Conservation (phyloP, 1,284 basidiomycete species). For the Clitocybe nebularis region DNA sequence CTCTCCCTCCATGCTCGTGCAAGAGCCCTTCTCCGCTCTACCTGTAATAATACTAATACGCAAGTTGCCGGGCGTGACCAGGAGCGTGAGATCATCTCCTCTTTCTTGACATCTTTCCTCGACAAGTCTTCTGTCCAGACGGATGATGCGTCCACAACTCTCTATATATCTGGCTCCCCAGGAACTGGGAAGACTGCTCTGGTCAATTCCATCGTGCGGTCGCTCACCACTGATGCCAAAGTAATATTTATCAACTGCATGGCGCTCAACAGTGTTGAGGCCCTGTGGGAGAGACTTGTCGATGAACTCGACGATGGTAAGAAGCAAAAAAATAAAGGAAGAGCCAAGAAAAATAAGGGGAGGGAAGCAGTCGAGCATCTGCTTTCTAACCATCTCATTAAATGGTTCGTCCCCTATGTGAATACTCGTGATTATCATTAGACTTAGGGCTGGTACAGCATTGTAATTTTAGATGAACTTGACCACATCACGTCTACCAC, state of each 20-base stretch:
- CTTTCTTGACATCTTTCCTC: constrained; percentile 56
- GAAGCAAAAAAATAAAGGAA: constrained; percentile 31
- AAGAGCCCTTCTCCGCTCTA: constrained; percentile 65
- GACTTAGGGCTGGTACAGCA: constrained; percentile 34
- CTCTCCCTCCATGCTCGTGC: constrained; percentile 61
- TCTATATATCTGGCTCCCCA: constrained; percentile 78
- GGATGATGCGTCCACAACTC: constrained; percentile 32
- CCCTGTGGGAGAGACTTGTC: constrained; percentile 65
- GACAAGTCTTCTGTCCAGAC: constrained; percentile 23
- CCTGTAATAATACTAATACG: constrained; percentile 46
- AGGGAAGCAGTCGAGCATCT: constrained; percentile 43
- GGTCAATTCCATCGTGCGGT: constrained; percentile 58
- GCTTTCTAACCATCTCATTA: constrained; percentile 35
- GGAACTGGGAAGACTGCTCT: constrained; percentile 82
- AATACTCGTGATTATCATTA: not conserved
- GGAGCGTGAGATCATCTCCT: constrained; percentile 52
- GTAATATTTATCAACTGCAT: constrained; percentile 73
- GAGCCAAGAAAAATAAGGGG: constrained; percentile 37
- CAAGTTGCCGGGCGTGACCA: constrained; percentile 60
- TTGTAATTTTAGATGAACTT: constrained; percentile 76
- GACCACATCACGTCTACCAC: constrained; percentile 66
- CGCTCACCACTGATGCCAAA: constrained; percentile 37
- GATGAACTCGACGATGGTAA: constrained; percentile 46
- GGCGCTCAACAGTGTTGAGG: constrained; percentile 60
- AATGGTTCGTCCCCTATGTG: constrained; percentile 52